Base-by-base conservation (phyloP, 2,329 filamentous ascomycete species). In the Nigrospora osmanthi region DNA sequence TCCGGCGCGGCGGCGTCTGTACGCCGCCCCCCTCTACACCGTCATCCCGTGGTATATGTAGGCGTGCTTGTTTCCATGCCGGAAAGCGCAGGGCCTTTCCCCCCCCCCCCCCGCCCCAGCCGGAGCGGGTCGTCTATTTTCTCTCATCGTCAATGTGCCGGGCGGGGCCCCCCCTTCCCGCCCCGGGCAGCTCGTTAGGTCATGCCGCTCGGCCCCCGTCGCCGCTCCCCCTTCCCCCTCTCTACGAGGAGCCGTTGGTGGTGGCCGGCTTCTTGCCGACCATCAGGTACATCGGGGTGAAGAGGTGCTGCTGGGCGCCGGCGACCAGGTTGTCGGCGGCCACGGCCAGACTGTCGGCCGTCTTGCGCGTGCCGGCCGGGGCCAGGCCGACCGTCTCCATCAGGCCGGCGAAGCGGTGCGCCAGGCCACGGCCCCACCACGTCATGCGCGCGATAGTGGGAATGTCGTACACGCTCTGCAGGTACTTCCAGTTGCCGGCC, bases 271-370 rank as follows among this genome's bases (percentile, higher is more conserved):
- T 96, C 69, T 87, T 82, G 49, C 81, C 91, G 48, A 96, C 80
- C 88, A 96, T 96, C 61, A 97, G 73, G 71, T 95, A 96, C 91
- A 97, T 97, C 46, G 91, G 91, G 2, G 91, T 97, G 70, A 97
- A 97, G n/a, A 97, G 78, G 66, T 95, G 87, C 71, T 90, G 76
- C 64, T 81, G 80, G 33, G 83, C 91, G 67, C 91, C 91, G 40
- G 87, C 88, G 17, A 95, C 90, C 42, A 97, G 73, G 57, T 81
- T 86, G 66, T 96, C 90, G 11, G 80, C 89, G 31, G 88, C 90
- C 47, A 82, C 60, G 6, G 86, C 89, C 58, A 97, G 70, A 59
- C 86, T 89, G 68, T 96, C 86, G 11, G 89, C 90, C n/a, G 89
- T 95, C 81, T 95, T 95, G 71, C 89, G 87, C 40, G 89, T 94